A percentile compares a stretch with the other conserved stretches of the same genome.
phyloP scores from a whole-genome alignment of 768 basidiomycete genomes.

The Neoboletus subvelutipes region DNA sequence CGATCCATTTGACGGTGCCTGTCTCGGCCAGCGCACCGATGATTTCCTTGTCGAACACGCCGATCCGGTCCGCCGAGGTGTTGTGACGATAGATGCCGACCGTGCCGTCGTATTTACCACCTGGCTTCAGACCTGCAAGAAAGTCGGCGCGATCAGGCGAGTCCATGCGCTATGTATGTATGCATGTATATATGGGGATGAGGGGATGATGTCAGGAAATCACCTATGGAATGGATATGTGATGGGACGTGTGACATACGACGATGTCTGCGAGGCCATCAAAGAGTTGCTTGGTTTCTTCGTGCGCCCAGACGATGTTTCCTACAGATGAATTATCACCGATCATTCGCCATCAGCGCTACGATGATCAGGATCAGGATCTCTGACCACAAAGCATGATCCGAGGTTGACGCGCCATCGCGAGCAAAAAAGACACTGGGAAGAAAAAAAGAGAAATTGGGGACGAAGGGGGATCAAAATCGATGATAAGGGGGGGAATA shows the following conservation, averaged over 20 bases:
- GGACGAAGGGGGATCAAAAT: not conserved
- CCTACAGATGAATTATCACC: slow-evolving; percentile 39
- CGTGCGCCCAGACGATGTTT: slow-evolving; percentile 76
- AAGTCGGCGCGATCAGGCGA: slow-evolving; percentile 68
- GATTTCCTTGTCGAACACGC: slow-evolving; percentile 78
- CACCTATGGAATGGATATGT: not conserved
- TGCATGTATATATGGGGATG: not conserved
- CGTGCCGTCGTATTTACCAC: slow-evolving; percentile 70
- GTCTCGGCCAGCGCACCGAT: slow-evolving; percentile 58
- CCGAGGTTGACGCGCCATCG: slow-evolving; percentile 22
- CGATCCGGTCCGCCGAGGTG: slow-evolving; percentile 60
- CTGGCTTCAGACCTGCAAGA: slow-evolving; percentile 56
- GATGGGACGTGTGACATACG: slow-evolving; percentile 45
- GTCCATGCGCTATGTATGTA: slow-evolving; percentile 45
- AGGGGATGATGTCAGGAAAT: not conserved
- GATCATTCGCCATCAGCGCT: not conserved
- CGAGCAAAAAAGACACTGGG: not conserved
- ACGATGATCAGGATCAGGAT: not conserved
- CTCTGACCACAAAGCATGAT: slow-evolving; percentile 37
- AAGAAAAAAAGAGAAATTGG: not conserved
- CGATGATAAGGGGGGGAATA: not conserved
- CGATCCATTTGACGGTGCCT: slow-evolving; percentile 75
- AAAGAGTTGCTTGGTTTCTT: slow-evolving; percentile 66
- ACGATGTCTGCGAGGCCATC: slow-evolving; percentile 70
- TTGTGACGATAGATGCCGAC: slow-evolving; percentile 82